Evolutionary conservation across 768 basidiomycete species (phyloP).

Genomic region (Filobasidium floriforme): DNA sequence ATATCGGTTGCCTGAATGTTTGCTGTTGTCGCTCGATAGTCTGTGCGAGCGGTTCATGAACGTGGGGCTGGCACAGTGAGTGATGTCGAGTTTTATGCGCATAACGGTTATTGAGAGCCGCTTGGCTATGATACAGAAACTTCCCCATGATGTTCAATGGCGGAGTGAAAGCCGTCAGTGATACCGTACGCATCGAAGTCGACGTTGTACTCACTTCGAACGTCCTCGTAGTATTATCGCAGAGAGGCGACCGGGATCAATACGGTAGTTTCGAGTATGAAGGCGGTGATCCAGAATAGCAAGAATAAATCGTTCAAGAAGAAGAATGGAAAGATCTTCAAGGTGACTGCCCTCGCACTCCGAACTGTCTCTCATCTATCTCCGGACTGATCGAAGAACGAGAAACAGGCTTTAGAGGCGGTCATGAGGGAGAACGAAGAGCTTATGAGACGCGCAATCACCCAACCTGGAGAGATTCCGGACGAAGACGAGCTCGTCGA

Average conservation of each 20-base stretch:
- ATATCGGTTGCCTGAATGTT: background rate
- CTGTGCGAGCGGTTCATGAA: conserved; percentile 12
- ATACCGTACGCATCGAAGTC: background rate
- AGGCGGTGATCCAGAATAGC: conserved; percentile 8
- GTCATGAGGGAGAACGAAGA: background rate
- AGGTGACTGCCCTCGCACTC: background rate
- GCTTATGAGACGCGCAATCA: no score
- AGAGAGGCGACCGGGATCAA: conserved; percentile 9
- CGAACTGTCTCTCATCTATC: background rate
- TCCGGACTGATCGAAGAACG: background rate
- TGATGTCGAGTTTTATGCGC: background rate
- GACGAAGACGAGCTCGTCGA: background rate
- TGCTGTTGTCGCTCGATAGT: background rate
- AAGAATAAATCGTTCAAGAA: conserved; percentile 16
- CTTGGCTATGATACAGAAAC: background rate
- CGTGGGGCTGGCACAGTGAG: conserved; percentile 10
- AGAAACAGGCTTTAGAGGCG: background rate
- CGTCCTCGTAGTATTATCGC: conserved; percentile 1
- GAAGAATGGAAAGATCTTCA: conserved; percentile 9
- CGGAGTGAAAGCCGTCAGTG: conserved; percentile 7
- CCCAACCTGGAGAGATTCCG: background rate
- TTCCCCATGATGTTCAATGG: conserved; percentile 19
- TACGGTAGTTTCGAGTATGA: background rate
- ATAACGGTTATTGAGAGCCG: background rate
- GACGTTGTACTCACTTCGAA: background rate